Base-by-base conservation (phyloP, 345 rosid species). In the Theobroma cacao region DNA sequence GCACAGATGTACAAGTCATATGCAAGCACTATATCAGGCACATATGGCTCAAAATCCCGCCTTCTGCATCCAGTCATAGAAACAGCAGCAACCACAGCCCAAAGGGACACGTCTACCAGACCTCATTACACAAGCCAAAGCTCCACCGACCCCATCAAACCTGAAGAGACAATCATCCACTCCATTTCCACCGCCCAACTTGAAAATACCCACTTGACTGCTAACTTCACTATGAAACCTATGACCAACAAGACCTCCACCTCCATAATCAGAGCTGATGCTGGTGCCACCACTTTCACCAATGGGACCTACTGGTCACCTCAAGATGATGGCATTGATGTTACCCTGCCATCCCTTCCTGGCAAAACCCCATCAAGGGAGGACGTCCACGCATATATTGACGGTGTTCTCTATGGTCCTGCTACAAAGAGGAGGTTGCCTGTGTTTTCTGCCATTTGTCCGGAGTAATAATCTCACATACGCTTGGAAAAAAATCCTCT, bases 271-370 rank as follows among this genome's bases (percentile, higher is more conserved):
- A 48, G 41, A 68, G 26, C 75, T 22, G 61, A 61, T 66, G 6
- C 18, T 30, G 22, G 61, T 50, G 62, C 60, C 47, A 31, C 78
- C 17, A 30, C 22, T 47, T 22, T 72, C 59, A 64, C 68, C 41
- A 67, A 47, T 24, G 24, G 15, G 34, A 80, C 31, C 24, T 0
- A 61, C 24, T 94, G 98, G 97, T 87, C 87, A 48, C 98, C 98
- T 33, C 76, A 55, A 58, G 93, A 90, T 81, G 98, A 94, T 87
- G 88, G 87, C 77, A 85, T 90, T 75, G 82, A 82, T 78, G 69
- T 84, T 76, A n/a, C 75, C n/a, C 79, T 89, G 70, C 84, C 89
- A 45, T 41, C 55, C 45, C 84, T 78, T 43, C 6, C 75, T 24
- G 86, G 22, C 12, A 75, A 59, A 20, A 5, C 38, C 55, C 74